Evolutionary conservation across 345 rosid genomes (phyloP).

Genomic region (Brassica rapa): DNA sequence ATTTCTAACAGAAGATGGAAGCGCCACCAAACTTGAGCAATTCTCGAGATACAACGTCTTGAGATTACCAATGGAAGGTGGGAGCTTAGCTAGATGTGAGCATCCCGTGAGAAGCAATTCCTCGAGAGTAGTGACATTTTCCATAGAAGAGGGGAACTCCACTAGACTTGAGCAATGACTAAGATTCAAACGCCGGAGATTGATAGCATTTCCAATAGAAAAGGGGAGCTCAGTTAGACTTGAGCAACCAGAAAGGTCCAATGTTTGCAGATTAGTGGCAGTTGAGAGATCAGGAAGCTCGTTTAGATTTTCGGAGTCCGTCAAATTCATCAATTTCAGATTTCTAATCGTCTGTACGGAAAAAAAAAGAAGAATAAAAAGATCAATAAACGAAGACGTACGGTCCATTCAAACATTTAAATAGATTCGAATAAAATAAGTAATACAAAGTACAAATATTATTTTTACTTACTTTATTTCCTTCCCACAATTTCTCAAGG

Average conservation of each 20-base stretch:
- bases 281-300: not conserved
- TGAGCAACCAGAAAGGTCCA: not conserved
- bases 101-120: not conserved
- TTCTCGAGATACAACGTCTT: not conserved
- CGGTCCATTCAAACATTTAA: not conserved
- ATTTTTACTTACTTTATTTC: slow-evolving; percentile 23
- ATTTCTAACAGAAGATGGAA: too few species aligned
- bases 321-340: not conserved
- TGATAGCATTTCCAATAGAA: not conserved
- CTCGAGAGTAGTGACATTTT: not conserved
- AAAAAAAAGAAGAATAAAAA: not conserved
- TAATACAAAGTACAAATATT: not conserved
- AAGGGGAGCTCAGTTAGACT: not conserved
- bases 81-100: not conserved
- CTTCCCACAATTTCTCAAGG: slow-evolving; percentile 34
- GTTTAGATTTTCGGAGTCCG: not conserved
- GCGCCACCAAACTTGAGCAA: not conserved
- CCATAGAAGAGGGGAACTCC: not conserved
- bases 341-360: not conserved
- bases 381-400: not conserved
- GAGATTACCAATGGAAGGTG: not conserved
- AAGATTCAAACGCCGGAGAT: not conserved
- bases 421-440: not conserved
- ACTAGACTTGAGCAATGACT: not conserved
- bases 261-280: not conserved